These are phyloP conservation scores for Sphaerostilbella broomeana DNA, from an alignment of 2,329 filamentous ascomycete genomes.

Conservation along the genomic window DNA sequence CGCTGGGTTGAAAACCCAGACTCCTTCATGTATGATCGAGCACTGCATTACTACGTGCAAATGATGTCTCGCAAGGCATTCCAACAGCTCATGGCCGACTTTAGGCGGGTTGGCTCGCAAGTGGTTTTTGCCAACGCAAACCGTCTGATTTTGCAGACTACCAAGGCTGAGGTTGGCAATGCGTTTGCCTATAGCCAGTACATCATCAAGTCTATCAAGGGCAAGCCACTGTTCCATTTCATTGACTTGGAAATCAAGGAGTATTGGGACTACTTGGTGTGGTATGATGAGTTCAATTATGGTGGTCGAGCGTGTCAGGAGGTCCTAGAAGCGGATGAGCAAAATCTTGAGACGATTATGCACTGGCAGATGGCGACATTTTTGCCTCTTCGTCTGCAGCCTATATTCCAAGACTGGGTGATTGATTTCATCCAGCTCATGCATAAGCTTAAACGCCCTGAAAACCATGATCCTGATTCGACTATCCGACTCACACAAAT, in stretches of 20 bases:
- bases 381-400: constrained; percentile 71
- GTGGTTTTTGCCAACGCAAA: constrained; percentile 93
- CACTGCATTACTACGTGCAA: constrained; percentile 93
- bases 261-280: constrained; percentile 98
- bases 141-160: constrained; percentile 85
- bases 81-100: constrained; percentile 94
- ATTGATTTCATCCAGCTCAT: constrained; percentile 93
- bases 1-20: constrained; percentile 93
- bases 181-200: constrained; percentile 97
- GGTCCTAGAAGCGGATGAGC: constrained; percentile 65
- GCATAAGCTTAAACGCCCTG: constrained; percentile 74
- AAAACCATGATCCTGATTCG: constrained; percentile 40
- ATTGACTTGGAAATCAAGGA: constrained; percentile 96
- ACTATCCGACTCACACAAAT: constrained; percentile 54
- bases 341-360: constrained; percentile 87
- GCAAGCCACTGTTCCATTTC: constrained; percentile 93
- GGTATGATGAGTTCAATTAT: constrained; percentile 99
- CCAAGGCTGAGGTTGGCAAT: constrained; percentile 93
- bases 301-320: constrained; percentile 86
- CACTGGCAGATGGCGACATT: constrained; percentile 96
- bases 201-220: constrained; percentile 94
- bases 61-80: constrained; percentile 98
- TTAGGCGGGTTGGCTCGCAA: constrained; percentile 88
- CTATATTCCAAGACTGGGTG: constrained; percentile 85
- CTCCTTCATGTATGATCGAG: constrained; percentile 91